A percentile compares a stretch with the other conserved stretches of the same genome.
Conservation (phyloP, 2,329 filamentous ascomycete genomes). For the Bretziella fagacearum region DNA sequence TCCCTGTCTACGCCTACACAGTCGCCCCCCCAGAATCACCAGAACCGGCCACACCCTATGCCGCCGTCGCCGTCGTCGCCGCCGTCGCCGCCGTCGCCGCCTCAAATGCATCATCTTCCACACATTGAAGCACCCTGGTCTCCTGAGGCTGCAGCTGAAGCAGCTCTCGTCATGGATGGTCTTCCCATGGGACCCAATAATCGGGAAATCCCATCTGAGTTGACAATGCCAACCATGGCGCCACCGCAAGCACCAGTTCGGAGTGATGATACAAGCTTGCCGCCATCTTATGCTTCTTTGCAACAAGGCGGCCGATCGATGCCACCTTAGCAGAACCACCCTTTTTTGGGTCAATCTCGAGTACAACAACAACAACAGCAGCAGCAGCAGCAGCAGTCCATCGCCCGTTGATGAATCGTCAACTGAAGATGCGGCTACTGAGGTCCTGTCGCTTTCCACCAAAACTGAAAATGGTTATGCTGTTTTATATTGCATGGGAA, state of each 20-base stretch:
- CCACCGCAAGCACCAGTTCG: background rate
- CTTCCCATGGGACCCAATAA: conserved; percentile 13
- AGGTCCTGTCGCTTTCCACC: too few species aligned
- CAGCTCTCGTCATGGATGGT: conserved; percentile 13
- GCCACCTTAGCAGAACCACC: too few species aligned
- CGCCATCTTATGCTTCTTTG: conserved; percentile 12
- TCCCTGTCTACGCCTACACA: background rate
- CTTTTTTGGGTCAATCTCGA: too few species aligned
- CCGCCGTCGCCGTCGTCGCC: background rate
- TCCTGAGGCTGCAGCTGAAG: conserved; percentile 12
- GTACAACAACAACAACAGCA: too few species aligned
- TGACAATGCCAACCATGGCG: conserved; percentile 6
- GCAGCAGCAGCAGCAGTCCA: too few species aligned
- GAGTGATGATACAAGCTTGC: conserved; percentile 1
- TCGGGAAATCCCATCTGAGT: conserved; percentile 11
- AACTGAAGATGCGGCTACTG: too few species aligned
- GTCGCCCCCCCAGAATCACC: background rate
- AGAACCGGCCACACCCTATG: background rate
- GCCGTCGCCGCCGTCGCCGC: background rate
- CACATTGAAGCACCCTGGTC: conserved; percentile 7
- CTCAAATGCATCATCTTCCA: conserved; percentile 2
- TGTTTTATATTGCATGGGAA: too few species aligned
- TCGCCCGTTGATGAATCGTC: too few species aligned
- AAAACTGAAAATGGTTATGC: too few species aligned
- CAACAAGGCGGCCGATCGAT: background rate